Evolutionary conservation across 2,329 filamentous ascomycete species (phyloP), one percentile per base, ranked within the genome.

Genomic region (Fusarium coffeatum): DNA sequence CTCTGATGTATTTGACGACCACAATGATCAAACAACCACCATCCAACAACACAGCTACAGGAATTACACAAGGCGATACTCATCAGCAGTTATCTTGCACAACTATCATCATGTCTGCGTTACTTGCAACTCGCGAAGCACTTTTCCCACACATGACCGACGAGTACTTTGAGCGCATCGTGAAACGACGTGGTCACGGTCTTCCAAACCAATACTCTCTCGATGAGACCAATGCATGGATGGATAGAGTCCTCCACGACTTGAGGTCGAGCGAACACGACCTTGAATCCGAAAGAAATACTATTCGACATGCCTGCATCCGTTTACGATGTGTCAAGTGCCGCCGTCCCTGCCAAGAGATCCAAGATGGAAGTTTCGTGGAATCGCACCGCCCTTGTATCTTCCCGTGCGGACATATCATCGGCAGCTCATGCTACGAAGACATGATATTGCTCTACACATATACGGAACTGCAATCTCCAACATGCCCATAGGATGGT

Each of bases 351-450:
- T 74, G 72, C 28, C 53, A 72, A 18, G 28, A 66, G 3, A 8
- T 18, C 15, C 13, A 5, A 11, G 46, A 45, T 7, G 42, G 18
- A 3, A 18, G 10, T 4, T 9, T 5, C 3, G 13, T 64, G 18
- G 4, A 47, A 6, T 18, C 8, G n/a, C 60, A 64, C 41, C 12
- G 22, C 20, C 47, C 58, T 22, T 45, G 62, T 5, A 20, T 61
- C 10, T 62, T 74, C 23, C 68, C 72, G 2, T 74, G 72, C 22
- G 72, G 72, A 4, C 72, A 74, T 41, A 65, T 74, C 15, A 68
- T 74, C 34, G 68, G 66, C 5, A 41, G 49, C 23, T 43, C 51
- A 3, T 74, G 72, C 40, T 73, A 73, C 30, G 7, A 25, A 8
- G 13, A 22, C 8, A 42, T 72, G 13, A 15, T 49, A 28, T 23